A percentile compares a stretch with the other conserved stretches of the same genome.
Conservation (phyloP, 225 moss, liverwort and hornwort genomes). For the Climacium dendroides region DNA sequence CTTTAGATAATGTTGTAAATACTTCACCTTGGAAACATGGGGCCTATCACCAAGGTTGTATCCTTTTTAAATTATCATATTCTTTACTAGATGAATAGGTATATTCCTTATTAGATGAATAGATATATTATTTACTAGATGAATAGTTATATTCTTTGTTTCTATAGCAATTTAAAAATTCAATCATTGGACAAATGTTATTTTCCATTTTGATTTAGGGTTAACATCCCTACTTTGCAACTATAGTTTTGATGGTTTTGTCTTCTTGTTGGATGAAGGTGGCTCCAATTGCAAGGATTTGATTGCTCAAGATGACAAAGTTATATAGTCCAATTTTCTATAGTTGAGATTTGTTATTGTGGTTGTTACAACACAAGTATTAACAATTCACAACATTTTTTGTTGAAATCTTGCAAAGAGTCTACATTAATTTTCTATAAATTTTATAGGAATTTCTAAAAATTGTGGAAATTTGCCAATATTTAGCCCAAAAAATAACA, state of each 20-base stretch:
- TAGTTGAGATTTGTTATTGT: too few species aligned
- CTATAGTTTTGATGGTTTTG: background rate
- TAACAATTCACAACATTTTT: background rate
- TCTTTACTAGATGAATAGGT: background rate
- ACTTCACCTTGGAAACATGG: background rate
- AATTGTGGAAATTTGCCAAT: background rate
- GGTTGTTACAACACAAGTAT: too few species aligned
- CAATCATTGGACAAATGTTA: accelerated
- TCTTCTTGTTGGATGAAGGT: accelerated
- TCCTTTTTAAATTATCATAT: too few species aligned
- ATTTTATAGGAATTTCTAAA: background rate
- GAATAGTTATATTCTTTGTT: accelerated
- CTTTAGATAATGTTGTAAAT: background rate
- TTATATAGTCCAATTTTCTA: too few species aligned
- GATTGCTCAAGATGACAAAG: too few species aligned
- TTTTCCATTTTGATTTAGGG: accelerated
- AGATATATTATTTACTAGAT: background rate
- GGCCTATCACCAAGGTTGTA: accelerated
- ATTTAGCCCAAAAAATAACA: accelerated
- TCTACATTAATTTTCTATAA: background rate
- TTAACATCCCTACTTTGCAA: accelerated
- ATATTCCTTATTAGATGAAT: too few species aligned
- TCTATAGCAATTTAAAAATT: background rate
- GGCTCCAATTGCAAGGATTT: background rate
- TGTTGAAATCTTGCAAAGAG: background rate